These are phyloP conservation scores for Silene latifolia DNA, from an alignment of 148 eudicot species.

Conservation along the genomic window DNA sequence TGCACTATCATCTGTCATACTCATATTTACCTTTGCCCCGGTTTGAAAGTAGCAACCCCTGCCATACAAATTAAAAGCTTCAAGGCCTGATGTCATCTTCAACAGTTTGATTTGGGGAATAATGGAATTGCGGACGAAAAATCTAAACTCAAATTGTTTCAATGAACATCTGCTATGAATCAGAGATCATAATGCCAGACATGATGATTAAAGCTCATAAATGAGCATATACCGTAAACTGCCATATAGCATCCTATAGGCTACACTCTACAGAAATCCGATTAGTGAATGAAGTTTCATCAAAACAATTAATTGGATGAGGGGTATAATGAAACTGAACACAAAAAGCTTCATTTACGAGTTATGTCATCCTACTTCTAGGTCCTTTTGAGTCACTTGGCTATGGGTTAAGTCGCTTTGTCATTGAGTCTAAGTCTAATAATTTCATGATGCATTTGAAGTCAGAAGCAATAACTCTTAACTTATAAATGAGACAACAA, in stretches of 20 bases:
- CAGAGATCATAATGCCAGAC: background rate
- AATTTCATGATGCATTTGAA: no score
- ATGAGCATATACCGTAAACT: background rate
- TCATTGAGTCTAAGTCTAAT: no score
- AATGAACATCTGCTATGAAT: background rate
- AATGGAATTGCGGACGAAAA: no score
- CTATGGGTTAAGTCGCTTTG: no score
- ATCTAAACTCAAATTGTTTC: background rate
- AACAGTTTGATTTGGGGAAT: no score
- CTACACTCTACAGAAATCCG: no score
- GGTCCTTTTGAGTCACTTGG: no score
- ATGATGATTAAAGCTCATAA: background rate
- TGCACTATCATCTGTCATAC: conserved; percentile 39
- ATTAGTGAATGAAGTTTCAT: background rate
- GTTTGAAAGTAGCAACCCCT: conserved; percentile 95
- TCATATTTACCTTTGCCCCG: conserved; percentile 38
- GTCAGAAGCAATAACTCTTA: no score
- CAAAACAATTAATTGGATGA: background rate
- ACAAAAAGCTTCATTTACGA: no score
- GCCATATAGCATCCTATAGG: no score
- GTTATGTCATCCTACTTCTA: no score
- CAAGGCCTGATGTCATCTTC: background rate
- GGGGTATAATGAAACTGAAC: background rate
- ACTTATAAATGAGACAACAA: no score
- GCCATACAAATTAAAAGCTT: conserved; percentile 15